Evolutionary conservation across 148 eudicot species (phyloP), one percentile per base, ranked within the genome.

Genomic region (Beta vulgaris): DNA sequence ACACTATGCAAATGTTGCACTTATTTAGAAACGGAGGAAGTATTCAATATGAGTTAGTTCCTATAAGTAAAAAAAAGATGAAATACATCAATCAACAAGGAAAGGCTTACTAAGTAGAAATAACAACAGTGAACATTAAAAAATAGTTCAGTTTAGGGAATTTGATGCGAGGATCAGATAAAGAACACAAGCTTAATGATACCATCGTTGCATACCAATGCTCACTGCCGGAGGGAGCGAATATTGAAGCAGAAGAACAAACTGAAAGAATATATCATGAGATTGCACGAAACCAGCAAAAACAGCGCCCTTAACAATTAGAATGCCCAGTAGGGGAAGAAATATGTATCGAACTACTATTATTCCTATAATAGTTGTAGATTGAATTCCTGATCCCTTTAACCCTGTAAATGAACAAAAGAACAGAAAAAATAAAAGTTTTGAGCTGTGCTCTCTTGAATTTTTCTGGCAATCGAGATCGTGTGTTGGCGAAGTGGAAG

Each of bases 211-310:
- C 67, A 2, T 83, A 92, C 96, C 91, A 73, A 89, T 91, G 82
- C 86, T 90, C 88, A 91, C 86, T 49, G 98, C 98, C 25, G 98
- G 97, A 62, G 98, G 98, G 58, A 95, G 79, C 10, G 93, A 89
- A 79, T 77, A 87, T 46, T 92, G 98, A 74, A 95, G 88, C 81
- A 95, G 59, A 71, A 95, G 96, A 73, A 87, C 85, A 71, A 92
- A 95, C 59, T 85, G 86, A 74, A 90, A 87, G 59, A 95, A 72
- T 14, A 93, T 91, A 85, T 95, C 84, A 68, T 66, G 68, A 13
- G 76, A 25, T 4, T 62, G 83, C 76, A 90, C 87, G 26, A 89
- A 78, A 37, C 93, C 92, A 54, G 83, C 71, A 19, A 44, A 77
- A 19, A 89, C 25, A 31, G 92, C 97, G 2, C 88, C 90, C 57